Evolutionary conservation across 2,329 filamentous ascomycete species (phyloP).

Genomic region (Aspergillus costaricaensis): DNA sequence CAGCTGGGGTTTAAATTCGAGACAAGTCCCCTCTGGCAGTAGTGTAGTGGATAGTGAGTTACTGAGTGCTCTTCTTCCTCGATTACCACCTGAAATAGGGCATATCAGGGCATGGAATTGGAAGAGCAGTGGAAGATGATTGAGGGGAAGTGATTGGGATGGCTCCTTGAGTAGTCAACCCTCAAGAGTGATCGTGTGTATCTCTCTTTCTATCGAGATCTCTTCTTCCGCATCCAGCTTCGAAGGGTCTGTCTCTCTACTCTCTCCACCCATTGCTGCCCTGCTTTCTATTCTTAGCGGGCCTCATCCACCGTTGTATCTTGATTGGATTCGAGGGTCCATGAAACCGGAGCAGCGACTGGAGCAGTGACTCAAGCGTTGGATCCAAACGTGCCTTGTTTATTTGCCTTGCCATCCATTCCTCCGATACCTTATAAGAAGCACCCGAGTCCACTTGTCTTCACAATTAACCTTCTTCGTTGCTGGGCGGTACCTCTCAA

Average conservation of each 20-base stretch:
- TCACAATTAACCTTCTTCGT: neutral
- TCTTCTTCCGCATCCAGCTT: constrained; percentile 10
- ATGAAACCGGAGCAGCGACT: constrained; percentile 3
- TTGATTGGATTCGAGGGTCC: neutral
- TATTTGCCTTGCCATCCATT: neutral
- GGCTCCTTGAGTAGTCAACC: neutral
- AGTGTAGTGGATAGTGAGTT: no score
- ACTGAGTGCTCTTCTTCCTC: no score
- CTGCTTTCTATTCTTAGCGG: constrained; percentile 14
- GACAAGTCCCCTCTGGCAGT: neutral
- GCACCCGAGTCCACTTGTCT: neutral
- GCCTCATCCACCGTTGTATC: neutral
- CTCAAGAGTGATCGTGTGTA: neutral
- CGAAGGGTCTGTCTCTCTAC: neutral
- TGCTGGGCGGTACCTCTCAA: neutral
- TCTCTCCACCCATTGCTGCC: neutral
- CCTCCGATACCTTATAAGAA: neutral
- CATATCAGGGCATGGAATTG: neutral
- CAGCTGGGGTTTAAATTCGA: constrained; percentile 8
- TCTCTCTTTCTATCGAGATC: neutral
- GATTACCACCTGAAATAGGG: no score
- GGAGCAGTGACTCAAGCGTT: neutral
- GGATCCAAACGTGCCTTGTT: neutral
- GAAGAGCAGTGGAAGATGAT: neutral
- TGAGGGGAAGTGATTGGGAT: neutral